Base-by-base conservation (phyloP, 805 yeast genomes). In the Myxozyma neotropica region DNA sequence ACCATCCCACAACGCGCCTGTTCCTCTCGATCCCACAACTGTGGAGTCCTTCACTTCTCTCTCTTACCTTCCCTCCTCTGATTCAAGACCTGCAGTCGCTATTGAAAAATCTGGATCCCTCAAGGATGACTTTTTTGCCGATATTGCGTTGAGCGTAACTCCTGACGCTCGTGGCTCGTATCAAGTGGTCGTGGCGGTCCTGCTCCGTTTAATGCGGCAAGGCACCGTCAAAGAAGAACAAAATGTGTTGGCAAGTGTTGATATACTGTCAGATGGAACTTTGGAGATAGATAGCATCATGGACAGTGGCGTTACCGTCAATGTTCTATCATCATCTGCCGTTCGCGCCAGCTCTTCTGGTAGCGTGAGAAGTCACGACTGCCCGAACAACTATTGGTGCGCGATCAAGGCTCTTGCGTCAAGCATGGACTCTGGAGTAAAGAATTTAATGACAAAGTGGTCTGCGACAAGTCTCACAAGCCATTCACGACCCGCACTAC, bases 301-400 rank as follows among this genome's bases (percentile, higher is more conserved):
- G 10, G 17, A 23, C 29, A 24, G 46, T 19, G 38, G 19, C 15
- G 36, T 45, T 5, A 4, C 36, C 8, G 49, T 45, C 36, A 45
- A 29, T 17, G 43, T 38, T 17, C 38, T 35, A 13, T n/a, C 43
- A 7, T 38, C 21, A 36, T 23, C 29, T n/a, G 29, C 10, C 17
- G 17, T 27, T 21, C 21, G 27, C 29, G 10, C 29, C 3, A 24
- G 13, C 29, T 19, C 46, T 42, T 8, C 21, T 3, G 29, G 46
- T 15, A 6, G 23, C 47, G n/a, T 26, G 24, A 29, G 27, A 2
- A 17, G 6, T 10, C 6, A 46, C 26, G n/a, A 17, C 5, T 38
- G 43, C 27, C 21, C 38, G 6, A 46, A 46, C 39, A 46, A 29
- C 13, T 46, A 46, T 19, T 46, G 50, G 50, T 46, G 50, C n/a